Evolutionary conservation across 106 monocot genomes (phyloP).

Genomic region (Platanthera guangdongensis): DNA sequence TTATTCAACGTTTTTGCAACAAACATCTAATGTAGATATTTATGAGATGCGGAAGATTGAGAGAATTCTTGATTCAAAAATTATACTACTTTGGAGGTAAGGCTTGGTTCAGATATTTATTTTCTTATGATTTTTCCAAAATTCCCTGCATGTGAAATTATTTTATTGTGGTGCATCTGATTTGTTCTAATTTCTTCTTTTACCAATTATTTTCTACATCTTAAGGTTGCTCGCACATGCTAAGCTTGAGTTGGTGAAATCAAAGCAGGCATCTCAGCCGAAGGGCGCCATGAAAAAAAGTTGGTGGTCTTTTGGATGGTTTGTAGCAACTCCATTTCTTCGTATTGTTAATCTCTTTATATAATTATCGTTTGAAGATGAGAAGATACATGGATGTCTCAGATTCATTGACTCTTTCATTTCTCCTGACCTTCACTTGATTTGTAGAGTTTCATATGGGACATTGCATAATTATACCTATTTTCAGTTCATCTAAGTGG

Average conservation of each 20-base stretch:
- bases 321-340: conserved; percentile 8
- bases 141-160: background rate
- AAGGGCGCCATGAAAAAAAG: conserved; percentile 49
- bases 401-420: background rate
- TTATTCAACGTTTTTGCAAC: conserved; percentile 62
- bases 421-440: background rate
- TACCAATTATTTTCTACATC: conserved; percentile 7
- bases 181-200: background rate
- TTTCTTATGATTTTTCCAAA: background rate
- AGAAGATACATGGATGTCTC: background rate
- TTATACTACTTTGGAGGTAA: conserved; percentile 91
- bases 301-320: conserved; percentile 98
- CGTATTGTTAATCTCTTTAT: background rate
- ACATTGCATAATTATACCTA: background rate
- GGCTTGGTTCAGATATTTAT: background rate
- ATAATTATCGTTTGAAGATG: background rate
- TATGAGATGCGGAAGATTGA: conserved; percentile 74
- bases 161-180: background rate
- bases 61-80: conserved; percentile 84
- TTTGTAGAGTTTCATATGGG: background rate
- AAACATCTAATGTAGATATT: conserved; percentile 29
- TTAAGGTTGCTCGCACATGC: conserved; percentile 91
- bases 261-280: conserved; percentile 56
- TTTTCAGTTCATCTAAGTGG: background rate
- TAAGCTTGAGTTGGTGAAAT: conserved; percentile 83